Evolutionary conservation across 805 yeast genomes (phyloP).

Genomic region (Kodamaea nitidulidarum): DNA sequence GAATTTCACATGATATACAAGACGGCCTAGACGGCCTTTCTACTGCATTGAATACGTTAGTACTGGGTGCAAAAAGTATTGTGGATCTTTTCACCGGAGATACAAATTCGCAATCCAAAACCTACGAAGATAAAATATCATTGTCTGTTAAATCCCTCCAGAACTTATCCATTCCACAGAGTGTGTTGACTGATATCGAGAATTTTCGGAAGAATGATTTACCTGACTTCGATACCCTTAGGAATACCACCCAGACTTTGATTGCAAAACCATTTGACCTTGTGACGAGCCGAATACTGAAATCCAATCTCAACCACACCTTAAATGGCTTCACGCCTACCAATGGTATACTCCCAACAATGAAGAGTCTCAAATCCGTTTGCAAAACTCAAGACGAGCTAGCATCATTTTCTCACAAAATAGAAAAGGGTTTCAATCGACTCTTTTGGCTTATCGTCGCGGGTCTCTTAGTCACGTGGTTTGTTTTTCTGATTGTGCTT

Average conservation of each 20-base stretch:
- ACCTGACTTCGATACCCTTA: conserved; percentile 65
- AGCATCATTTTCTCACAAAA: conserved; percentile 31
- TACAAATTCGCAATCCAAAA: conserved; percentile 23
- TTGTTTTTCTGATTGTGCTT: conserved; percentile 40
- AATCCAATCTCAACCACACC: conserved; percentile 19
- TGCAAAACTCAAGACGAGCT: conserved; percentile 39
- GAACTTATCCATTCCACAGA: conserved; percentile 60
- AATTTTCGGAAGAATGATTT: conserved; percentile 42
- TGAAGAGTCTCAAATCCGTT: conserved; percentile 14
- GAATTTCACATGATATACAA: conserved; percentile 58
- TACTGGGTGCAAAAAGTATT: conserved; percentile 45
- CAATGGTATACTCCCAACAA: conserved; percentile 2
- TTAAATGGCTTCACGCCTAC: conserved; percentile 3
- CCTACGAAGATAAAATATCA: conserved; percentile 45
- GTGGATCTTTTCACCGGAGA: conserved; percentile 40
- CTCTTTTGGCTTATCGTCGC: conserved; percentile 39
- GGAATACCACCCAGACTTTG: conserved; percentile 51
- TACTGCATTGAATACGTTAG: conserved; percentile 50
- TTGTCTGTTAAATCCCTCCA: conserved; percentile 53
- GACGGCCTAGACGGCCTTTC: conserved; percentile 62
- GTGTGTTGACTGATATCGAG: conserved; percentile 57
- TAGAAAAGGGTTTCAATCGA: conserved; percentile 28
- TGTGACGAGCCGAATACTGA: conserved; percentile 38
- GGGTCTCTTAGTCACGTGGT: conserved; percentile 11
- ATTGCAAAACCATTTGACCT: conserved; percentile 58